Base-by-base conservation (phyloP, 441 rosid species). In the Jatropha multifida region DNA sequence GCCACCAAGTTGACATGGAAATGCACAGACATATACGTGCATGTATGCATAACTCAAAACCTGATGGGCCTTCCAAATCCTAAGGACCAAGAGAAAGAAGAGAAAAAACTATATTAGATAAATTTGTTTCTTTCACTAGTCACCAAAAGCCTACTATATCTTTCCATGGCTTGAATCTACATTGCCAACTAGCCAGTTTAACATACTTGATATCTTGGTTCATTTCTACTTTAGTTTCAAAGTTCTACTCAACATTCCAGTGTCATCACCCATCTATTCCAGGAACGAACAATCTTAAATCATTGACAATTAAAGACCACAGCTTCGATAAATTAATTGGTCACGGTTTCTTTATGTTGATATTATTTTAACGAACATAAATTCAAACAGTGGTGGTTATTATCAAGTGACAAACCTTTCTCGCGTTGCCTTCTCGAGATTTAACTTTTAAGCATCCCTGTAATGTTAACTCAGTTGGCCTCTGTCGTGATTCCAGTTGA, bases 401-500 rank as follows among this genome's bases (percentile, higher is more conserved):
- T 20, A 68, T 68, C 40, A n/a, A 44, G 41, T 18, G 72, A 46
- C 59, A 13, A 75, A 88, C 91, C 86, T 80, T 82, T 73, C 74
- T 77, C 70, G 49, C 62, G 40, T 42, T 51, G 12, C 44, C 72
- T 27, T 52, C 71, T 37, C 2, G 74, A 74, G 75, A 54, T 65
- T 56, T 79, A 64, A 80, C 65, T 61, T 76, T 68, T 12, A 65
- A 69, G 79, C 65, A 76, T 81, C 80, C 84, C 62, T 70, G 73
- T 11, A 69, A 65, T 73, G 66, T 69, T 54, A 72, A 63, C 61
- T 72, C 79, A 23, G 69, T 68, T 52, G 80, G 74, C 65, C 65
- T 75, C 15, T 73, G 77, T 65, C 81, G 86, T 69, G 81, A 78
- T 73, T 82, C 86, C 73, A 64, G 51, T 40, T 73, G 75, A 60